phyloP scores from a whole-genome alignment of 2,329 filamentous ascomycete species.

The Diaporthe destruens region DNA sequence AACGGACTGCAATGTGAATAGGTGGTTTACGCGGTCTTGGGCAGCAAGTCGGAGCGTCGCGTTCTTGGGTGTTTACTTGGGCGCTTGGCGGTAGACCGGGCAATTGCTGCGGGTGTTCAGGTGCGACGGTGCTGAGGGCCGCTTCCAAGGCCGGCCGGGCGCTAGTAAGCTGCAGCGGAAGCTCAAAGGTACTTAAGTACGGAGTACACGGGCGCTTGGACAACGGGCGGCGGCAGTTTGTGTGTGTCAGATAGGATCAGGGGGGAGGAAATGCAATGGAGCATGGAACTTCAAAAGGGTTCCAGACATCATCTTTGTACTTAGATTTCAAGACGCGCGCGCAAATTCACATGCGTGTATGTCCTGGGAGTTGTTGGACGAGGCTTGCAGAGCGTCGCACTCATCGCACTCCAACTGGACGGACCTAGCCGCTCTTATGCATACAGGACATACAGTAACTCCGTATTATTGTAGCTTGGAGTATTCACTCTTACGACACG shows the following conservation, averaged over 20 bases:
- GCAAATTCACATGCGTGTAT: conserved; percentile 15
- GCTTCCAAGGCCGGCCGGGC: not conserved
- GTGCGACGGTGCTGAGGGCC: conserved; percentile 11
- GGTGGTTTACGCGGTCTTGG: conserved; percentile 1
- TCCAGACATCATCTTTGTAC: not conserved
- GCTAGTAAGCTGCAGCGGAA: conserved; percentile 29
- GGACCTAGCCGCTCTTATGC: not conserved
- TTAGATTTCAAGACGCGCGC: not conserved
- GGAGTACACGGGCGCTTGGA: not conserved
- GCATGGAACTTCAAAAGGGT: not conserved
- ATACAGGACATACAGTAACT: no score
- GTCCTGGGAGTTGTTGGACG: not conserved
- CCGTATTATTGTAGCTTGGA: not conserved
- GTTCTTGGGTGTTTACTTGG: conserved; percentile 38
- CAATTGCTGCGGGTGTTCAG: conserved; percentile 8
- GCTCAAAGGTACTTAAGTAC: conserved; percentile 5
- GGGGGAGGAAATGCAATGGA: no score
- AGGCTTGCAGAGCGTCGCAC: not conserved
- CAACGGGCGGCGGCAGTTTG: conserved; percentile 2
- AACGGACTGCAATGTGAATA: conserved; percentile 46
- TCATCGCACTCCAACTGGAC: not conserved
- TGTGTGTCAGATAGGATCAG: not conserved
- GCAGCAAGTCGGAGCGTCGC: conserved; percentile 13
- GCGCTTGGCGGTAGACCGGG: conserved; percentile 20
- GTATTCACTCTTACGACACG: not conserved